Conservation (phyloP, 345 rosid species). For the Hibiscus syriacus region DNA sequence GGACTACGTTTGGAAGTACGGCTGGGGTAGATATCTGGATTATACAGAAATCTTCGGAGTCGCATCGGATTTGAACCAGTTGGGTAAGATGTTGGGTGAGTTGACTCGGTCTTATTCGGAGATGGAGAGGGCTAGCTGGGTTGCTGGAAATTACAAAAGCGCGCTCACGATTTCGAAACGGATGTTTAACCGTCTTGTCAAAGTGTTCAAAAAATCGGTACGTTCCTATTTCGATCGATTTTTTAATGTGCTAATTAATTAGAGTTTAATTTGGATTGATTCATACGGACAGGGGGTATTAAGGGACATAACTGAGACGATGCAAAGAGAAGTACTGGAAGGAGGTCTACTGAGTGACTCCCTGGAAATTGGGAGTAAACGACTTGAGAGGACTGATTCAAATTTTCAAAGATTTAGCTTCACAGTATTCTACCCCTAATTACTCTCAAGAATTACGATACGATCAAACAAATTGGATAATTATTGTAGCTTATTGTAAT, state of each 20-base stretch:
- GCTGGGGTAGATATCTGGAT: conserved; percentile 50
- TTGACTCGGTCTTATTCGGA: conserved; percentile 39
- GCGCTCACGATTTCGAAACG: conserved; percentile 41
- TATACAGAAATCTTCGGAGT: conserved; percentile 43
- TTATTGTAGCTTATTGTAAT: not conserved
- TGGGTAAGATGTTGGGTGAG: conserved; percentile 36
- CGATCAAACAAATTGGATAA: not conserved
- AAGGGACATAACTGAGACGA: conserved; percentile 50
- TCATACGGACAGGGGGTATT: conserved; percentile 43
- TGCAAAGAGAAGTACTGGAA: conserved; percentile 52
- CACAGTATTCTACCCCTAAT: conserved; percentile 26
- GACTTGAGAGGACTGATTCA: conserved; percentile 63
- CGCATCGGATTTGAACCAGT: conserved; percentile 56
- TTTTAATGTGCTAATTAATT: not conserved
- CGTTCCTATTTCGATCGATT: not conserved
- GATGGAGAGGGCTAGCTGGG: conserved; percentile 41
- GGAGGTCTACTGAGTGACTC: conserved; percentile 72
- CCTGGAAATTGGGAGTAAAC: conserved; percentile 46
- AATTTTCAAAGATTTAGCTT: conserved; percentile 43
- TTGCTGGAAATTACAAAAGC: conserved; percentile 41
- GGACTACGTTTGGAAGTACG: conserved; percentile 74
- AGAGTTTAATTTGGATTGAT: not conserved
- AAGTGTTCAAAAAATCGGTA: conserved; percentile 54
- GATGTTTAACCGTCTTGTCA: conserved; percentile 38
- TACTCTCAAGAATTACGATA: conserved; percentile 26